Conservation (phyloP, 1,284 basidiomycete species). For the Peniophora sp. region DNA sequence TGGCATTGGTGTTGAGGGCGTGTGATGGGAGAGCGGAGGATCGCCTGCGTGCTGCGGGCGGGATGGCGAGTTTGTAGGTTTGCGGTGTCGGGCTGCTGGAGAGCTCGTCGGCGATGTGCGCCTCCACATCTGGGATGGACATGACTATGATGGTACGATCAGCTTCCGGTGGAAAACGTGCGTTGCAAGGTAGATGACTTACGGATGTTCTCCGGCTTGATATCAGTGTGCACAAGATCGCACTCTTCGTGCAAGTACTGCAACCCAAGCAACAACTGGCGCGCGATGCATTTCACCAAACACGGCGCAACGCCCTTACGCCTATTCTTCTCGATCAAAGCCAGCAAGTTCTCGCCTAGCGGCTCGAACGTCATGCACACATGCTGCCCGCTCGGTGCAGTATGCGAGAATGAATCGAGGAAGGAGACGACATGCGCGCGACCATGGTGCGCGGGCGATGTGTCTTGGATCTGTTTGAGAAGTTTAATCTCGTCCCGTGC, state of each 20-base stretch:
- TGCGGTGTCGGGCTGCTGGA: conserved; percentile 58
- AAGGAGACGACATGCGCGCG: conserved; percentile 74
- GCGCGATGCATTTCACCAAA: conserved; percentile 77
- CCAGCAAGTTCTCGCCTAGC: conserved; percentile 81
- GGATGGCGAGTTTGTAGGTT: conserved; percentile 64
- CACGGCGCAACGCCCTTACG: conserved; percentile 76
- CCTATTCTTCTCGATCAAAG: conserved; percentile 81
- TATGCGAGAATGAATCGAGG: conserved; percentile 78
- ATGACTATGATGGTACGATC: conserved; percentile 40
- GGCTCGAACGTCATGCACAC: conserved; percentile 92
- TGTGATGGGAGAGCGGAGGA: conserved; percentile 34
- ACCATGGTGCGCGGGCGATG: conserved; percentile 65
- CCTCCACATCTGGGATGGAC: conserved; percentile 67
- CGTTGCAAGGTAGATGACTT: conserved; percentile 27
- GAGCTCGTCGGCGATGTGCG: conserved; percentile 61
- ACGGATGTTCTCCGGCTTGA: conserved; percentile 91
- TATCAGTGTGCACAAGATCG: conserved; percentile 82
- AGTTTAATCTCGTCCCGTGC: conserved; percentile 89
- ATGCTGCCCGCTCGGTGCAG: conserved; percentile 53
- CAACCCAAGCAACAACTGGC: conserved; percentile 80
- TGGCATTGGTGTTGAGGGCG: conserved; percentile 40
- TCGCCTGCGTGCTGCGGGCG: conserved; percentile 50
- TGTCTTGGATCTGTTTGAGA: conserved; percentile 67
- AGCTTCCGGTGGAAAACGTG: not conserved
- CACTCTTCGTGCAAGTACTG: conserved; percentile 89